Evolutionary conservation across 73 alveolate species (phyloP).

Genomic region (Breviolum minutum): DNA sequence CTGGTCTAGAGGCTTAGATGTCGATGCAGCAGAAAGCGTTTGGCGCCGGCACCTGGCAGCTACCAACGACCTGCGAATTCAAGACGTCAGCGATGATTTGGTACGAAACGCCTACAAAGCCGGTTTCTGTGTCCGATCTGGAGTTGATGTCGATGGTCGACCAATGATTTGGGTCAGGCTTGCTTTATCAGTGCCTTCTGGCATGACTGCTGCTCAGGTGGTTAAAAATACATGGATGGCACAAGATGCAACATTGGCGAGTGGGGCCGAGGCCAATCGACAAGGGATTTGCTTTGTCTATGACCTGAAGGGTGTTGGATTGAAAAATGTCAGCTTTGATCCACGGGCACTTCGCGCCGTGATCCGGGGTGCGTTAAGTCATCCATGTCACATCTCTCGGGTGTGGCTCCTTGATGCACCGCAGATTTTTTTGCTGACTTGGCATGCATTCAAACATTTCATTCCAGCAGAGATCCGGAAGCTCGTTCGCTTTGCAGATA

Average conservation of each 20-base stretch:
- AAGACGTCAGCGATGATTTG: slow-evolving; percentile 28
- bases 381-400: slow-evolving; percentile 44
- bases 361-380: slow-evolving; percentile 36
- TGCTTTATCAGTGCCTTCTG: slow-evolving; percentile 6
- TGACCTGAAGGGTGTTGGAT: slow-evolving; percentile 40
- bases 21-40: background rate
- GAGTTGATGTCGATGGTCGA: slow-evolving; percentile 60
- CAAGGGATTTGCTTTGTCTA: slow-evolving; percentile 47
- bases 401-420: slow-evolving; percentile 67
- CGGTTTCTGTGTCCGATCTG: slow-evolving; percentile 66
- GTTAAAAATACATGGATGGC: slow-evolving; percentile 68
- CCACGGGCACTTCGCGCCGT: slow-evolving; percentile 23
- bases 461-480: slow-evolving; percentile 13
- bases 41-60: slow-evolving; percentile 29
- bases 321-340: slow-evolving; percentile 24
- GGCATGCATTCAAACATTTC: slow-evolving; percentile 62
- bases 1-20: slow-evolving; percentile 39
- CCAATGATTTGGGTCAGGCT: slow-evolving; percentile 63
- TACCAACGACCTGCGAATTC: slow-evolving; percentile 14
- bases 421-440: slow-evolving; percentile 30
- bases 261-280: slow-evolving; percentile 18
- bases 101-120: slow-evolving; percentile 20
- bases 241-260: slow-evolving; percentile 37
- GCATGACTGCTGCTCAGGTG: slow-evolving; percentile 33
- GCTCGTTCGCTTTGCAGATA: slow-evolving; percentile 39